Conservation (phyloP, 352 stramenopile genomes). For the Phytophthora lateralis region DNA sequence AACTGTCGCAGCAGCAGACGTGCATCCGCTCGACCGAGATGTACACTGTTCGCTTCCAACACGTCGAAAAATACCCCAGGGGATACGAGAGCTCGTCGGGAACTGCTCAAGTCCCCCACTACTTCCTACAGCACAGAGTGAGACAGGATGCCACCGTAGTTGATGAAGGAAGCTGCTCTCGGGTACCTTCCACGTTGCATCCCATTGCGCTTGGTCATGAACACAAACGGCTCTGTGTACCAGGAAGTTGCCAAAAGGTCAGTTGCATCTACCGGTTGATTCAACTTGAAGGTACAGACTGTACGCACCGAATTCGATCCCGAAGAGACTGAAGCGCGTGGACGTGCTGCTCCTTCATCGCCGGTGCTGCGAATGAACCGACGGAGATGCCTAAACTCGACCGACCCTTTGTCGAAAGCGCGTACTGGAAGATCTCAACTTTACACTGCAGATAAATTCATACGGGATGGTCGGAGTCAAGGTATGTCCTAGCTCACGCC, state of each 20-base stretch:
- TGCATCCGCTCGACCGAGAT: slow-evolving; percentile 31
- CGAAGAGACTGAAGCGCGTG: slow-evolving; percentile 26
- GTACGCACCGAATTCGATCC: slow-evolving; percentile 36
- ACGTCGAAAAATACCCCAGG: slow-evolving; percentile 52
- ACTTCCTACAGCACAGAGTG: slow-evolving; percentile 25
- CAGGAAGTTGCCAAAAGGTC: not conserved
- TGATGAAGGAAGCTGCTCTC: not conserved
- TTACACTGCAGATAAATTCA: no score
- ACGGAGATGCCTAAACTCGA: not conserved
- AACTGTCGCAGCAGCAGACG: slow-evolving; percentile 51
- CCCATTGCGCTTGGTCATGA: slow-evolving; percentile 47
- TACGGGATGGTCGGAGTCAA: not conserved
- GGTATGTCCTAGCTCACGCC: no score
- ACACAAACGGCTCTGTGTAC: slow-evolving; percentile 37
- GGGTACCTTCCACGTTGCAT: slow-evolving; percentile 42
- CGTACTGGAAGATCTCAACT: slow-evolving; percentile 14
- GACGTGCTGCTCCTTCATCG: slow-evolving; percentile 12
- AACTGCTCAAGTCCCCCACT: slow-evolving; percentile 35
- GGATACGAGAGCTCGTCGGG: slow-evolving; percentile 41
- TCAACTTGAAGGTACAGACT: not conserved
- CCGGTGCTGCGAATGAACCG: slow-evolving; percentile 4
- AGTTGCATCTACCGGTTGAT: not conserved
- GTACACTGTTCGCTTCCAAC: slow-evolving; percentile 55
- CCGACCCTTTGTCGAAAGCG: slow-evolving; percentile 6
- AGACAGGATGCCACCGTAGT: not conserved